These are phyloP conservation scores for Penicillium chermesinum DNA, from an alignment of 495 filamentous ascomycete genomes.

Conservation along the genomic window DNA sequence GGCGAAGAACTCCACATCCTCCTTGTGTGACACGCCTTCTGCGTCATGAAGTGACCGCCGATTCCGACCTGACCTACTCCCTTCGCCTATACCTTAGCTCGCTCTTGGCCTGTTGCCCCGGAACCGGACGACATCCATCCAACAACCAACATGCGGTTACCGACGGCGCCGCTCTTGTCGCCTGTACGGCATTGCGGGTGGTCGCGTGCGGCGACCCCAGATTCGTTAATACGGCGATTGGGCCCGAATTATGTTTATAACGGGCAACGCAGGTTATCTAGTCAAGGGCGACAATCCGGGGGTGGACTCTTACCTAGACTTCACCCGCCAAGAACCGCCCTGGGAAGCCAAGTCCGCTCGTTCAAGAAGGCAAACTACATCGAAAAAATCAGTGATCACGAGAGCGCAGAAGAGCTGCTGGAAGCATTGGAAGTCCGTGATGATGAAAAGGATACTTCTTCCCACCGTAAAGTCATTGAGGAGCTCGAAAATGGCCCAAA, in stretches of 20 bases:
- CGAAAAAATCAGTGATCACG: constrained; percentile 14
- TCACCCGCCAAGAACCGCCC: not conserved
- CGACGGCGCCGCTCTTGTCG: constrained; percentile 9
- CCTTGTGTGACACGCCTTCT: constrained; percentile 9
- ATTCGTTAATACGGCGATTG: not conserved
- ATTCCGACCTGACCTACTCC: not conserved
- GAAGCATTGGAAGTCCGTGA: constrained; percentile 14
- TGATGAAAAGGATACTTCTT: constrained; percentile 5
- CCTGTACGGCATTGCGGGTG: constrained; percentile 1
- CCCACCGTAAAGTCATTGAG: constrained; percentile 7
- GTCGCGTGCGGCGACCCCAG: not conserved
- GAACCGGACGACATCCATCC: not conserved
- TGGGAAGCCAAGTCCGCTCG: constrained; percentile 10
- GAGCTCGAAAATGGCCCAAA: constrained; percentile 22
- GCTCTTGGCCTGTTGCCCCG: too few relatives aligned
- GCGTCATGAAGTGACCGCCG: constrained; percentile 21
- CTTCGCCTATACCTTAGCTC: not conserved
- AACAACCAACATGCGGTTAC: constrained; percentile 7
- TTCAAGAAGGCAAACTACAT: constrained; percentile 19
- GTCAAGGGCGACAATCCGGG: not conserved
- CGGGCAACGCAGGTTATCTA: not conserved
- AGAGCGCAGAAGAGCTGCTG: constrained; percentile 19
- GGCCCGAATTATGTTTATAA: not conserved
- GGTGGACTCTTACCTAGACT: not conserved
- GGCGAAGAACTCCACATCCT: not conserved